Conservation (phyloP, 2,329 filamentous ascomycete species). For the Thelonectria olida region DNA sequence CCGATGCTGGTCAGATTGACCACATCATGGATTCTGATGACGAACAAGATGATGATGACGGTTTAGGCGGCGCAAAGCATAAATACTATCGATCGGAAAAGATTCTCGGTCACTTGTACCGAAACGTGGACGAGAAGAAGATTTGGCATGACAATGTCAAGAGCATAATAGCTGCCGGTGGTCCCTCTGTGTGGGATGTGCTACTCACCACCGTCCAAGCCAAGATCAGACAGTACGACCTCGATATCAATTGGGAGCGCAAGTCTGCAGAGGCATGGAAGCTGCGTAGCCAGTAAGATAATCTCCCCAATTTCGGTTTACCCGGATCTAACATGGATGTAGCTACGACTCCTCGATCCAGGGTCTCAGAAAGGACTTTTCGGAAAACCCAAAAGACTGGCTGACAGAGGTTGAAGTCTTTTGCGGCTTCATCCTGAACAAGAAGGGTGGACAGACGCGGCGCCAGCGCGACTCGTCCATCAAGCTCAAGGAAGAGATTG, state of each 20-base stretch:
- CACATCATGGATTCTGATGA: conserved; percentile 42
- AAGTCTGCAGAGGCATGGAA: conserved; percentile 51
- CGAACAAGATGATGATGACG: conserved; percentile 50
- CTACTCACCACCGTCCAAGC: conserved; percentile 43
- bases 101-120: conserved; percentile 75
- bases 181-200: conserved; percentile 54
- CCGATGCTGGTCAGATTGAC: conserved; percentile 54
- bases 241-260: conserved; percentile 45
- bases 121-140: conserved; percentile 75
- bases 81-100: conserved; percentile 75
- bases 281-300: conserved; percentile 58
- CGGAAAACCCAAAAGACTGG: conserved; percentile 54
- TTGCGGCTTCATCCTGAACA: conserved; percentile 65
- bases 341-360: conserved; percentile 59
- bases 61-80: conserved; percentile 51
- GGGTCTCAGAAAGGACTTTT: conserved; percentile 45
- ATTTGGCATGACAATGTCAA: conserved; percentile 67
- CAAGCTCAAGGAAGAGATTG: conserved; percentile 62
- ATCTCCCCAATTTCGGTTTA: background rate
- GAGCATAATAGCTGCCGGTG: conserved; percentile 35
- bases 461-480: conserved; percentile 62
- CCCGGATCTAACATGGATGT: conserved; percentile 26
- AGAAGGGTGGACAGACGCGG: conserved; percentile 56
- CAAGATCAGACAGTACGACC: conserved; percentile 28
- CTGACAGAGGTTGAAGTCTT: conserved; percentile 64